Evolutionary conservation across 192 early-diverging fungal genomes (phyloP).

Genomic region (Podila verticillata): DNA sequence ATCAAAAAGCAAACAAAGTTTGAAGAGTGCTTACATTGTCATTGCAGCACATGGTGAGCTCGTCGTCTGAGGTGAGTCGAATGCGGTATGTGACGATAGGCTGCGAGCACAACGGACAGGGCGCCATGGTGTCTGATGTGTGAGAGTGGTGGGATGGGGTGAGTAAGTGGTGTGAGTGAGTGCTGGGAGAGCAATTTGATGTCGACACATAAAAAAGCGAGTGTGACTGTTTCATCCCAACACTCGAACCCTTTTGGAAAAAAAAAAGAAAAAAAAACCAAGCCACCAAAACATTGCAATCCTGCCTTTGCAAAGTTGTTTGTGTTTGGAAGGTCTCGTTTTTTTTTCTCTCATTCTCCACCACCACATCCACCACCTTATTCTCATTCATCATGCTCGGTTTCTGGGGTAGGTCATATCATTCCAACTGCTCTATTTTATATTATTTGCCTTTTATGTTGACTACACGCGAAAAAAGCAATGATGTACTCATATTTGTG

Average conservation of each 20-base stretch:
- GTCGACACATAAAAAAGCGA: neutral
- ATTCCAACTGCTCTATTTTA: neutral
- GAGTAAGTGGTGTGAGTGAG: neutral
- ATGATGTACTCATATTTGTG: neutral
- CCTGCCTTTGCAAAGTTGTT: slow-evolving; percentile 7
- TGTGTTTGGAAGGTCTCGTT: slow-evolving; percentile 1
- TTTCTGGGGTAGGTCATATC: slow-evolving; percentile 60
- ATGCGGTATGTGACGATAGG: slow-evolving; percentile 9
- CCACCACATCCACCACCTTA: neutral
- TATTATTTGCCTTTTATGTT: neutral
- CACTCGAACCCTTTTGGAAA: neutral
- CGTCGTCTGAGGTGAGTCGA: slow-evolving; percentile 10
- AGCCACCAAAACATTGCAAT: neutral
- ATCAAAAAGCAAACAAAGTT: too few species aligned
- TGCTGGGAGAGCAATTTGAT: neutral
- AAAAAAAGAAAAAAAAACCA: slow-evolving; percentile 13
- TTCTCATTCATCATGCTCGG: slow-evolving; percentile 58
- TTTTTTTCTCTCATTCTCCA: neutral
- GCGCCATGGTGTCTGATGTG: neutral
- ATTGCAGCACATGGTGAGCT: slow-evolving; percentile 29
- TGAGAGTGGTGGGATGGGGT: neutral
- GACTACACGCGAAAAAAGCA: neutral
- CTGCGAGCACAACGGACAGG: slow-evolving; percentile 14
- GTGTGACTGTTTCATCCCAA: slow-evolving; percentile 8
- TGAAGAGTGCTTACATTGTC: slow-evolving; percentile 11